Evolutionary conservation across 768 basidiomycete genomes (phyloP).

Genomic region (Cystofilobasidium capitatum): DNA sequence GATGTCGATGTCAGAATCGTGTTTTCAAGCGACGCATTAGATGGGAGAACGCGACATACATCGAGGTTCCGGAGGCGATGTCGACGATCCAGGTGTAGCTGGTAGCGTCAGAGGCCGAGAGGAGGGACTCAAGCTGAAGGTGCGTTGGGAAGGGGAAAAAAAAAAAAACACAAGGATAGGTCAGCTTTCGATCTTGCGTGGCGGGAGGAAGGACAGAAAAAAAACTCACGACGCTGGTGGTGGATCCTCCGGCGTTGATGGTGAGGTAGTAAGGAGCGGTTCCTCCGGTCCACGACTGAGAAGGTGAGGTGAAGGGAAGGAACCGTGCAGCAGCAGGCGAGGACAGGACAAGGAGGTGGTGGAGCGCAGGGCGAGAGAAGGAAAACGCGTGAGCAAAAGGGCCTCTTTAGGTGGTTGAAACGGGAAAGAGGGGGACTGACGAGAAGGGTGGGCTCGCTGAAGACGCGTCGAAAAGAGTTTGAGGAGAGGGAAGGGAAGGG

Average conservation of each 20-base stretch:
- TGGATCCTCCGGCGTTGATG: constrained; percentile 13
- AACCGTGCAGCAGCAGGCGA: no score
- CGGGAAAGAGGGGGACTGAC: no score
- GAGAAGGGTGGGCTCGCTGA: no score
- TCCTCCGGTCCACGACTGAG: constrained; percentile 17
- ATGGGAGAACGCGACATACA: constrained; percentile 4
- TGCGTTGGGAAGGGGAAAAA: not conserved
- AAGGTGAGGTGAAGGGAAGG: not conserved
- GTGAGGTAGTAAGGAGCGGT: constrained; percentile 24
- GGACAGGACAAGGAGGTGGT: no score
- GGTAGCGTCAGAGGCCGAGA: not conserved
- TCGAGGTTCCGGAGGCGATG: constrained; percentile 1
- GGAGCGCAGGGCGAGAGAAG: no score
- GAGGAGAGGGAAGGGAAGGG: no score
- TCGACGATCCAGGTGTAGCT: constrained; percentile 21
- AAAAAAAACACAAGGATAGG: not conserved
- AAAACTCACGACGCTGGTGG: not conserved
- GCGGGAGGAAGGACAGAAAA: not conserved
- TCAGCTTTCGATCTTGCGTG: not conserved
- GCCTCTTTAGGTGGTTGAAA: no score
- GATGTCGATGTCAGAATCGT: not conserved
- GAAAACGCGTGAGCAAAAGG: no score
- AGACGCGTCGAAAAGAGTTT: no score
- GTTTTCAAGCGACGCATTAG: not conserved
- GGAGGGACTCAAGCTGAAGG: constrained; percentile 13